Conservation (phyloP, 352 stramenopile species). For the Phytophthora parvispora region DNA sequence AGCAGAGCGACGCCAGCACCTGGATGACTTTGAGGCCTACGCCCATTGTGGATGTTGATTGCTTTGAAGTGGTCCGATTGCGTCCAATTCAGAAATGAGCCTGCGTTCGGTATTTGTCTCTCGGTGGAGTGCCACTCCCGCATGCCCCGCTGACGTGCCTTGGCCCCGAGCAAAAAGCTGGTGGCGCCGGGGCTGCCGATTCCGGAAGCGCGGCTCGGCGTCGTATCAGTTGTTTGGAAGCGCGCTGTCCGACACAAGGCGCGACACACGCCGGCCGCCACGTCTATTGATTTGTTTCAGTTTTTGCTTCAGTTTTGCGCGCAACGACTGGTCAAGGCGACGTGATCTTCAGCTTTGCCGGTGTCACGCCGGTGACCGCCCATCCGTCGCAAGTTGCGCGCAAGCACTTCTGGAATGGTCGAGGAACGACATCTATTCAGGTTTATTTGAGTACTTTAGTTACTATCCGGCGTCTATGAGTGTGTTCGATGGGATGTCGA, state of each 20-base stretch:
- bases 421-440: slow-evolving; percentile 1
- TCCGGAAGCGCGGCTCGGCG: slow-evolving; percentile 7
- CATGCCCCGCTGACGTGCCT: slow-evolving; percentile 11
- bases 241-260: no score
- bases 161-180: slow-evolving; percentile 18
- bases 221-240: slow-evolving; percentile 42
- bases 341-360: slow-evolving; percentile 25
- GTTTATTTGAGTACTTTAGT: no score
- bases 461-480: slow-evolving; percentile 8
- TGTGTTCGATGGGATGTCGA: neutral
- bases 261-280: no score
- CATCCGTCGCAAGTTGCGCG: slow-evolving; percentile 7
- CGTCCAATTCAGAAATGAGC: slow-evolving; percentile 36
- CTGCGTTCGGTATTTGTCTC: slow-evolving; percentile 6
- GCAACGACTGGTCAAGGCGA: slow-evolving; percentile 15
- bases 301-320: slow-evolving; percentile 26
- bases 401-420: neutral
- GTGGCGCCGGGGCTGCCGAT: slow-evolving; percentile 23
- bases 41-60: slow-evolving; percentile 23
- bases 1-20: slow-evolving; percentile 45
- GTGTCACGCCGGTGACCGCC: neutral
- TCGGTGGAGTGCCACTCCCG: neutral
- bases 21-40: slow-evolving; percentile 41
- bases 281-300: slow-evolving; percentile 32
- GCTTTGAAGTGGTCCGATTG: neutral